phyloP scores from a whole-genome alignment of 805 yeast genomes.

The Hanseniaspora taiwanica region DNA sequence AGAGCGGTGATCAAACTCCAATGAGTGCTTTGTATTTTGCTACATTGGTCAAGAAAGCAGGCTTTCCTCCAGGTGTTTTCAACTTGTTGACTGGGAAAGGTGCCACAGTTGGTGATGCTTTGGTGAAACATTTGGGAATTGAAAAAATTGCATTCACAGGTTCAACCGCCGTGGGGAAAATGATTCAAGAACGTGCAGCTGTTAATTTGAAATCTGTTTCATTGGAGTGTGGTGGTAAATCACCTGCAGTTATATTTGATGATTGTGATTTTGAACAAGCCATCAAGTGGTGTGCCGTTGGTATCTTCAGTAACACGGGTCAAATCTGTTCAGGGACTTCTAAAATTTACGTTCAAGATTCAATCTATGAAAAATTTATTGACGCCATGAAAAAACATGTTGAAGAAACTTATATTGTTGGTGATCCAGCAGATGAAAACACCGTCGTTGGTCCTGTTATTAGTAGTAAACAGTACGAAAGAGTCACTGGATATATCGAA shows the following conservation, averaged over 20 bases:
- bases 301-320: constrained; percentile 49
- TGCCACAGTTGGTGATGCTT: constrained; percentile 31
- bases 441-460: constrained; percentile 43
- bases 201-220: constrained; percentile 34
- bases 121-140: constrained; percentile 32
- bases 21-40: constrained; percentile 32
- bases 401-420: constrained; percentile 28
- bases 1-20: constrained; percentile 39
- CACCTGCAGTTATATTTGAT: constrained; percentile 34
- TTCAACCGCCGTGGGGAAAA: constrained; percentile 35
- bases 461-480: constrained; percentile 35
- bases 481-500: constrained; percentile 32
- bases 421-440: constrained; percentile 31
- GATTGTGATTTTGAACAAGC: constrained; percentile 36
- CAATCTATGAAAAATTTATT: constrained; percentile 37
- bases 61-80: constrained; percentile 39
- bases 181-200: constrained; percentile 30
- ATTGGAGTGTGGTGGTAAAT: constrained; percentile 41
- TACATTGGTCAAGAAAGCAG: constrained; percentile 30
- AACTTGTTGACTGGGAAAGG: constrained; percentile 35
- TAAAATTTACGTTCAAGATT: constrained; percentile 43
- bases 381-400: constrained; percentile 26
- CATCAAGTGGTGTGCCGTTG: constrained; percentile 38
- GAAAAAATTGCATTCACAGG: constrained; percentile 45
- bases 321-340: constrained; percentile 57